A percentile compares a stretch with the other conserved stretches of the same genome.
Evolutionary conservation across 163 green algal species (phyloP).

Genomic region (Chloroidium sp.): DNA sequence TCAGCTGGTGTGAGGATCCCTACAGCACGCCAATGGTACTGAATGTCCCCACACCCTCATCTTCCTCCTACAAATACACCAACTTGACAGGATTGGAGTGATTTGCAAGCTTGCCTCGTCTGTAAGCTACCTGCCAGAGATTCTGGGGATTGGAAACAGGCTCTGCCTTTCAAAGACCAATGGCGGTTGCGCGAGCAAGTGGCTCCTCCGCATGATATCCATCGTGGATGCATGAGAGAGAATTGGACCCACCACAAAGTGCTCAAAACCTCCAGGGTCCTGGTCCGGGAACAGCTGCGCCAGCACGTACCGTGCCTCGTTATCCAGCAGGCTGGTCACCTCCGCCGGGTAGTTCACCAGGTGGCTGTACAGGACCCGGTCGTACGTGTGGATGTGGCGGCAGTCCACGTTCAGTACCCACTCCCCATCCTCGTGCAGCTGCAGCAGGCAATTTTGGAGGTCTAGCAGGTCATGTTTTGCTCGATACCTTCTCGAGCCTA

Average conservation of each 20-base stretch:
- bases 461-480: too few relatives aligned
- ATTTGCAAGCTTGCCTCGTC: too few relatives aligned
- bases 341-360: slow-evolving; percentile 60
- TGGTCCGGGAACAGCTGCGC: slow-evolving; percentile 21
- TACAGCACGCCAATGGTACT: neutral
- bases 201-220: neutral
- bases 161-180: too few relatives aligned
- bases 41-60: neutral
- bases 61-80: too few relatives aligned
- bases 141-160: too few relatives aligned
- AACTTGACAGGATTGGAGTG: too few relatives aligned
- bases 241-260: neutral
- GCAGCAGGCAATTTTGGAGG: slow-evolving; percentile 6
- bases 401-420: slow-evolving; percentile 50
- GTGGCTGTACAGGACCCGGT: slow-evolving; percentile 54
- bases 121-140: too few relatives aligned
- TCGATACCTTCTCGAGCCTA: too few relatives aligned
- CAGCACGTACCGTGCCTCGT: slow-evolving; percentile 11
- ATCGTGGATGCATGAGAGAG: too few relatives aligned
- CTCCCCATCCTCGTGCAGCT: slow-evolving; percentile 29
- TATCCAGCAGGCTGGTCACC: slow-evolving; percentile 34
- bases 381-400: slow-evolving; percentile 34
- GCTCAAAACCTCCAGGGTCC: slow-evolving; percentile 14
- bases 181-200: neutral
- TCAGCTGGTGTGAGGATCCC: neutral